Evolutionary conservation across 441 rosid genomes (phyloP).

Genomic region (Pelargonium myrrhifolium): DNA sequence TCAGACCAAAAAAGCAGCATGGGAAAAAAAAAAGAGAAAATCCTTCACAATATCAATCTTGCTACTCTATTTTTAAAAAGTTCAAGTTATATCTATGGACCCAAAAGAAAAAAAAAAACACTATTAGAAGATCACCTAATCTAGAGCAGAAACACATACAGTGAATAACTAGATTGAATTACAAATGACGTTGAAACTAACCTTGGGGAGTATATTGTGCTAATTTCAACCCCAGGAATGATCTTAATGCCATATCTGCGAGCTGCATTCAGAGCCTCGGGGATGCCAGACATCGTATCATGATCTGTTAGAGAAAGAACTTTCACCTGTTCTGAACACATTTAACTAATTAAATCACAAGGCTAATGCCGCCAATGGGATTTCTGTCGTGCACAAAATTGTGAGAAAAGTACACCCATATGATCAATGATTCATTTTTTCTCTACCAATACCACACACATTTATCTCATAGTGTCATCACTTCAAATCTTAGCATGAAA

Average conservation of each 20-base stretch:
- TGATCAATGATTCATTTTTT: neutral
- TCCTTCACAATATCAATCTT: neutral
- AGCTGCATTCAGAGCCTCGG: constrained; percentile 83
- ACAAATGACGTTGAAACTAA: constrained; percentile 4
- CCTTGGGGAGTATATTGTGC: constrained; percentile 73
- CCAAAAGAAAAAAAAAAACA: too few relatives aligned
- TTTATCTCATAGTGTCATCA: neutral
- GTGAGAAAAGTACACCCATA: neutral
- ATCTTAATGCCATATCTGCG: constrained; percentile 64
- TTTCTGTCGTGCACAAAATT: neutral
- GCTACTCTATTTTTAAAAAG: neutral
- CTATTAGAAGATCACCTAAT: too few relatives aligned
- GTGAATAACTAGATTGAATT: neutral
- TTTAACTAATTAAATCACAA: constrained; percentile 25
- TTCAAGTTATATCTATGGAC: too few relatives aligned
- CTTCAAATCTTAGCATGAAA: neutral
- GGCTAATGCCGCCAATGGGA: neutral
- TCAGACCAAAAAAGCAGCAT: constrained; percentile 11
- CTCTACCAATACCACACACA: neutral
- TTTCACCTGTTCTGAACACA: constrained; percentile 68
- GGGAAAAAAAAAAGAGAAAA: neutral
- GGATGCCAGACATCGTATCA: constrained; percentile 76
- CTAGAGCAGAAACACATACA: neutral
- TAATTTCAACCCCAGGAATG: constrained; percentile 86
- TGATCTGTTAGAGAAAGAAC: constrained; percentile 94